These are phyloP conservation scores for Cyberlindnera euphorbiae DNA, from an alignment of 805 yeast genomes.

Conservation along the genomic window DNA sequence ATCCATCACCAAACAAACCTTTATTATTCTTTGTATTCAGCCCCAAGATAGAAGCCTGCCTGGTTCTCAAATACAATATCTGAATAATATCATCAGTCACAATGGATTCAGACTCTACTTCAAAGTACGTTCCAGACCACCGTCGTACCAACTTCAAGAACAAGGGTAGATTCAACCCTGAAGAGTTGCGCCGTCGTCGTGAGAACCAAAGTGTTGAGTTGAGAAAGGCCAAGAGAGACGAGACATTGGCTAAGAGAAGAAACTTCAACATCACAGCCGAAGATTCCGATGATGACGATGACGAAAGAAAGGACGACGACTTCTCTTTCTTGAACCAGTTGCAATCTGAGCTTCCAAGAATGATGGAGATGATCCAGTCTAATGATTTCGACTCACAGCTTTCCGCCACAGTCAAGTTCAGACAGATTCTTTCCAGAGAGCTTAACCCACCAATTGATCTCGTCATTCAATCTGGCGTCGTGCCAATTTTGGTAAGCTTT, in stretches of 20 bases:
- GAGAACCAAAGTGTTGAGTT: slow-evolving; percentile 96
- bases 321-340: slow-evolving; percentile 42
- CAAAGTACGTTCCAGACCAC: slow-evolving; percentile 92
- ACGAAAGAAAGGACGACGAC: slow-evolving; percentile 29
- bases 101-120: slow-evolving; percentile 78
- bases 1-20: too few relatives aligned
- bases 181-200: slow-evolving; percentile 95
- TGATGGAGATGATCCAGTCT: slow-evolving; percentile 78
- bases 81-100: slow-evolving; percentile 2
- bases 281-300: slow-evolving; percentile 47
- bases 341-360: slow-evolving; percentile 70
- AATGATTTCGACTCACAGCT: slow-evolving; percentile 74
- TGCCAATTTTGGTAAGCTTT: slow-evolving; percentile 83
- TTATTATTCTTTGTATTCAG: too few relatives aligned
- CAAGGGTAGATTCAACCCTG: slow-evolving; percentile 88
- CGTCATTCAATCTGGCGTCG: slow-evolving; percentile 90
- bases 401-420: slow-evolving; percentile 85
- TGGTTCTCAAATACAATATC: too few relatives aligned
- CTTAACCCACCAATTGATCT: slow-evolving; percentile 93
- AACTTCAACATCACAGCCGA: slow-evolving; percentile 53
- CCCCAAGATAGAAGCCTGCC: too few relatives aligned
- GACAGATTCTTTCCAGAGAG: slow-evolving; percentile 91
- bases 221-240: slow-evolving; percentile 95
- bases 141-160: slow-evolving; percentile 95
- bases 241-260: slow-evolving; percentile 89